These are phyloP conservation scores for Erodium maritimum DNA, from an alignment of 345 rosid genomes.

Conservation along the genomic window DNA sequence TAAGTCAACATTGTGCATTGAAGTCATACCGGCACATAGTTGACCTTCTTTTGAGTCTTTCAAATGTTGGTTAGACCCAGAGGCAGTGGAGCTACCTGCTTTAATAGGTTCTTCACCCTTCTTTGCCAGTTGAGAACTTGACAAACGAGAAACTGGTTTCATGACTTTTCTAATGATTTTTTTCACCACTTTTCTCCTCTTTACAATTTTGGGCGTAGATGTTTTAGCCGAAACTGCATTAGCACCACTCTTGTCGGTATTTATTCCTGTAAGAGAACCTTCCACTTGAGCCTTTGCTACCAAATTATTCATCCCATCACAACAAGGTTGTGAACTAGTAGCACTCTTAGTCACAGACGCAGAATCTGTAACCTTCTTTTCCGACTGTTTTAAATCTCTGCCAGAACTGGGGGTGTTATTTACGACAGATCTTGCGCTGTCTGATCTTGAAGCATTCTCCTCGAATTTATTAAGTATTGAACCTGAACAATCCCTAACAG, in stretches of 20 bases:
- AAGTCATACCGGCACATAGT: slow-evolving; percentile 9
- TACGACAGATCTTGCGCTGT: slow-evolving; percentile 12
- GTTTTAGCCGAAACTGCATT: slow-evolving; percentile 19
- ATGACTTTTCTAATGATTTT: slow-evolving; percentile 24
- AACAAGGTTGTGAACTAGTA: slow-evolving; percentile 15
- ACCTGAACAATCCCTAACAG: slow-evolving; percentile 22
- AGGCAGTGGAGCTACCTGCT: slow-evolving; percentile 13
- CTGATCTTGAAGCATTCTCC: slow-evolving; percentile 18
- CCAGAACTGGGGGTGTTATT: slow-evolving; percentile 20
- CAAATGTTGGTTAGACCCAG: slow-evolving; percentile 12
- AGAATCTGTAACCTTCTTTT: slow-evolving; percentile 19
- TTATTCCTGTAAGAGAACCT: slow-evolving; percentile 13
- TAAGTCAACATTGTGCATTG: slow-evolving; percentile 13
- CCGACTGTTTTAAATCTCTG: slow-evolving; percentile 20
- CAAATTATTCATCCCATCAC: slow-evolving; percentile 16
- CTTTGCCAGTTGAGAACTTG: slow-evolving; percentile 15
- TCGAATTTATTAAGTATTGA: slow-evolving; percentile 10
- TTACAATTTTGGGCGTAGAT: slow-evolving; percentile 24
- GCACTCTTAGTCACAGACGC: slow-evolving; percentile 9
- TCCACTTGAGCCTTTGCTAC: slow-evolving; percentile 12
- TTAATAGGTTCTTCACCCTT: slow-evolving; percentile 9
- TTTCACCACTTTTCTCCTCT: slow-evolving; percentile 48
- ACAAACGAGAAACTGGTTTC: slow-evolving; percentile 10
- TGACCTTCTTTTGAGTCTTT: slow-evolving; percentile 14
- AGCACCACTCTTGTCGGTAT: slow-evolving; percentile 24